These are phyloP conservation scores for Dendrocalamus latiflorus DNA, from an alignment of 202 grass and related monocot genomes.

Conservation along the genomic window DNA sequence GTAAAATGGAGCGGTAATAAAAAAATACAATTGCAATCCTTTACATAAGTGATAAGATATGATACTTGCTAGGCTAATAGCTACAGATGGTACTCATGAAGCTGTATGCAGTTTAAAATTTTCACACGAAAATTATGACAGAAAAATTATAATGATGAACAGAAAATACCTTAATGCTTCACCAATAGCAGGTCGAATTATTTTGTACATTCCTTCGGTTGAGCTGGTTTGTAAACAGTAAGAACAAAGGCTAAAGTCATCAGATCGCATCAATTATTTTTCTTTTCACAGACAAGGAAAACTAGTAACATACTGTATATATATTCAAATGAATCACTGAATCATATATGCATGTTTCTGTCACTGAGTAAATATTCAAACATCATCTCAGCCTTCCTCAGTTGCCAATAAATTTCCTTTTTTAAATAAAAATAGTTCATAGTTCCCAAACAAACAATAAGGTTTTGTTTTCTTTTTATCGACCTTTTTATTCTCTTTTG, in stretches of 20 bases:
- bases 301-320: not conserved
- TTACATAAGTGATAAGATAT: constrained; percentile 4
- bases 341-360: not conserved
- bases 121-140: not conserved
- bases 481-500: constrained; percentile 3
- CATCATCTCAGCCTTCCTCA: not conserved
- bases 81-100: constrained; percentile 20
- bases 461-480: not conserved
- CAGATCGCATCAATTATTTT: not conserved
- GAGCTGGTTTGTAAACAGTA: constrained; percentile 52
- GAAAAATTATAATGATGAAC: constrained; percentile 14
- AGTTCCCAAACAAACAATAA: not conserved
- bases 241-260: not conserved
- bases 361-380: not conserved
- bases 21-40: not conserved
- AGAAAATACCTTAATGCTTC: too few relatives aligned
- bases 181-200: constrained; percentile 80
- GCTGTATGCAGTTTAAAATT: not conserved
- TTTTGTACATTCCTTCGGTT: constrained; percentile 70
- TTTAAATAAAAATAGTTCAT: not conserved
- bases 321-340: not conserved
- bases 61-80: constrained; percentile 6
- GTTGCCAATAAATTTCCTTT: constrained; percentile 6
- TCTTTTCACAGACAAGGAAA: not conserved
- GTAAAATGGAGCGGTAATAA: constrained; percentile 24